Evolutionary conservation across 2,329 filamentous ascomycete genomes (phyloP).

Genomic region (Metarhizium robertsii): DNA sequence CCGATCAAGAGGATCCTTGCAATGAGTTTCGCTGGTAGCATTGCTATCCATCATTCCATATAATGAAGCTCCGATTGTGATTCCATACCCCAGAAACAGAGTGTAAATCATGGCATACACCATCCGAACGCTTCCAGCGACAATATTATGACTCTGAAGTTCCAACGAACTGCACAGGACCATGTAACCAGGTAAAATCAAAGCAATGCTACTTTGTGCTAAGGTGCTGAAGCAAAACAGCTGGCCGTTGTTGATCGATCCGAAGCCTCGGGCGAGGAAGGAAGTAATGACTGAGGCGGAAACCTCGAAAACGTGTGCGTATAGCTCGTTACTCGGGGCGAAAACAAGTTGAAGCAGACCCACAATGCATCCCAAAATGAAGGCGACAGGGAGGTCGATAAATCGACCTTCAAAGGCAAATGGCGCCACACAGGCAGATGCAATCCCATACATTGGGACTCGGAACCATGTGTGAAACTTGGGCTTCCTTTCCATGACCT

Average conservation of each 20-base stretch:
- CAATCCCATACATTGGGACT: slow-evolving; percentile 64
- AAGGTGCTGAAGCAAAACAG: slow-evolving; percentile 65
- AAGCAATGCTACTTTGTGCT: slow-evolving; percentile 62
- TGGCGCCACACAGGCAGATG: slow-evolving; percentile 65
- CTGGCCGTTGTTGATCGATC: slow-evolving; percentile 48
- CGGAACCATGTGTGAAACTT: slow-evolving; percentile 43
- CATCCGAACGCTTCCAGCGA: slow-evolving; percentile 65
- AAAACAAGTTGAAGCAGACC: slow-evolving; percentile 67
- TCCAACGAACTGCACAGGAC: slow-evolving; percentile 45
- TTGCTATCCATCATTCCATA: slow-evolving; percentile 54
- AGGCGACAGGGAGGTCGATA: slow-evolving; percentile 70
- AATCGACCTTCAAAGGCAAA: slow-evolving; percentile 71
- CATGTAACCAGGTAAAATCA: slow-evolving; percentile 59
- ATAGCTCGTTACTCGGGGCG: slow-evolving; percentile 64
- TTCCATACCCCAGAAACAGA: slow-evolving; percentile 63
- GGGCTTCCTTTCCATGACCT: slow-evolving; percentile 34
- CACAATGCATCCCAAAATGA: slow-evolving; percentile 64
- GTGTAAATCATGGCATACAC: slow-evolving; percentile 70
- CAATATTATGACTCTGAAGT: slow-evolving; percentile 60
- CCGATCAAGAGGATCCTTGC: slow-evolving; percentile 33
- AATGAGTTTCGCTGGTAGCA: slow-evolving; percentile 36
- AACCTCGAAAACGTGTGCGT: slow-evolving; percentile 45
- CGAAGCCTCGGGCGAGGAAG: slow-evolving; percentile 59
- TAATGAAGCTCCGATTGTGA: slow-evolving; percentile 58
- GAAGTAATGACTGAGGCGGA: slow-evolving; percentile 54